phyloP scores from a whole-genome alignment of 805 yeast genomes.

The Jamesozyma rosinii region DNA sequence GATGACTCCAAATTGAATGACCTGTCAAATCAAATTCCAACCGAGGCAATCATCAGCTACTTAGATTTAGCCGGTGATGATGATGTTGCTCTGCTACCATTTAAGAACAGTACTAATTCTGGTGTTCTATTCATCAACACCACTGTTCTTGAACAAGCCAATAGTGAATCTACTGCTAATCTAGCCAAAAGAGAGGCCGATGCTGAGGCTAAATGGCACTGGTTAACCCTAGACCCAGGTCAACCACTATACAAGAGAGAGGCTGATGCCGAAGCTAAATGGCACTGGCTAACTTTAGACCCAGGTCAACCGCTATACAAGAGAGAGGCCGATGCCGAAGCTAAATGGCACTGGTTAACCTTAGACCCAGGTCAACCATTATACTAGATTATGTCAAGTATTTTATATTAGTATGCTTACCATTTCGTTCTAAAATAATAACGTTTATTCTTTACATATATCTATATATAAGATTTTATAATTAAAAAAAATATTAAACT shows the following conservation, averaged over 20 bases:
- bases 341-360: constrained; percentile 25
- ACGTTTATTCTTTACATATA: background rate
- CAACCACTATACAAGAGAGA: constrained; percentile 26
- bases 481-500: background rate
- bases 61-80: constrained; percentile 22
- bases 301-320: constrained; percentile 23
- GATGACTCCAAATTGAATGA: background rate
- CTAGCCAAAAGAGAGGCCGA: constrained; percentile 25
- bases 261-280: constrained; percentile 23
- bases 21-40: constrained; percentile 15
- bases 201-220: constrained; percentile 22
- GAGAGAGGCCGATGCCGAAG: constrained; percentile 26
- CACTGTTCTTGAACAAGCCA: constrained; percentile 23
- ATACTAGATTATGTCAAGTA: constrained; percentile 7
- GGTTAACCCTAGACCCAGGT: constrained; percentile 20
- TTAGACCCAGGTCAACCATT: constrained; percentile 23
- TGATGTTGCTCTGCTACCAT: constrained; percentile 25
- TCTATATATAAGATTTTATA: background rate
- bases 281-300: constrained; percentile 22
- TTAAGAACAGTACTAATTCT: constrained; percentile 22
- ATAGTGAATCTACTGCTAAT: constrained; percentile 5
- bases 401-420: background rate
- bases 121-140: constrained; percentile 28
- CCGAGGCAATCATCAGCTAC: constrained; percentile 26
- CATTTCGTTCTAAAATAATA: background rate